Evolutionary conservation across 169 alveolate genomes (phyloP).

Genomic region (Theileria annulata): DNA sequence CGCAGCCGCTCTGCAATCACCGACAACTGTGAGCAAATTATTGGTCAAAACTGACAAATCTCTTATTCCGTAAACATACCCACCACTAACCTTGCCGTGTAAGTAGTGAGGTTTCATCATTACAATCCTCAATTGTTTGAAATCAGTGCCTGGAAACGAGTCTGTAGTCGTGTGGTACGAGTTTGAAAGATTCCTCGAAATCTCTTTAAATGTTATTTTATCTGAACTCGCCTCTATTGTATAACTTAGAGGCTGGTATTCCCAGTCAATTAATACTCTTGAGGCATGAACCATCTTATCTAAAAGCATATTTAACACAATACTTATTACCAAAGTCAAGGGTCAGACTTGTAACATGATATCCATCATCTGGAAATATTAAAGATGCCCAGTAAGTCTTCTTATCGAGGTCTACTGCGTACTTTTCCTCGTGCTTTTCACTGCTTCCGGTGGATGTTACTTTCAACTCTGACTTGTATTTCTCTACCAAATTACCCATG

Average conservation of each 20-base stretch:
- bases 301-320: neutral
- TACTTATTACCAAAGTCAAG: slow-evolving; percentile 71
- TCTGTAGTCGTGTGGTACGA: slow-evolving; percentile 76
- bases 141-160: slow-evolving; percentile 72
- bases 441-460: slow-evolving; percentile 60
- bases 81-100: slow-evolving; percentile 79
- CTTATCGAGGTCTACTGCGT: slow-evolving; percentile 82
- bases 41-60: slow-evolving; percentile 81
- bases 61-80: slow-evolving; percentile 83
- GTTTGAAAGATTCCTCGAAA: slow-evolving; percentile 75
- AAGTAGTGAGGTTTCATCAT: slow-evolving; percentile 87
- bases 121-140: slow-evolving; percentile 74
- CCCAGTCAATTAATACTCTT: slow-evolving; percentile 85
- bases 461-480: slow-evolving; percentile 24
- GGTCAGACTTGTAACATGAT: slow-evolving; percentile 68
- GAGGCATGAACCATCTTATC: slow-evolving; percentile 68
- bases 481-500: slow-evolving; percentile 74
- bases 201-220: slow-evolving; percentile 69
- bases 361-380: slow-evolving; percentile 74
- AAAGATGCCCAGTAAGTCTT: slow-evolving; percentile 89
- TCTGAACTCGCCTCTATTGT: slow-evolving; percentile 80
- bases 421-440: slow-evolving; percentile 73
- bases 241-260: slow-evolving; percentile 86
- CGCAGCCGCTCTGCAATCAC: slow-evolving; percentile 86
- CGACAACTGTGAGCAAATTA: slow-evolving; percentile 79